Conservation (phyloP, 75 land plant genomes). For the Chamaecyparis obtusa region DNA sequence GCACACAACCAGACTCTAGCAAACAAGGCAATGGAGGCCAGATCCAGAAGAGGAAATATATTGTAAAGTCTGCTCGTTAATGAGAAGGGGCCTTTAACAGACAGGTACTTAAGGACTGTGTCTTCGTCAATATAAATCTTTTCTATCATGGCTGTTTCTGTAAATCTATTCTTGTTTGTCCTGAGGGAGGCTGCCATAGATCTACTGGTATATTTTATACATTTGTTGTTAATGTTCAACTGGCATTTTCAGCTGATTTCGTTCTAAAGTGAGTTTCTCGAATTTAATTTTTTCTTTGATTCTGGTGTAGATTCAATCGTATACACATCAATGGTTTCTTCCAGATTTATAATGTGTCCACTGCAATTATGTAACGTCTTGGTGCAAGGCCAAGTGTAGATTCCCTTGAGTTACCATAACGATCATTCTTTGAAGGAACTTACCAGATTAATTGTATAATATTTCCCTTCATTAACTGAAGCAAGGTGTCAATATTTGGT, state of each 20-base stretch:
- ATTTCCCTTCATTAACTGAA: background rate
- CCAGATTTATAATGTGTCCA: background rate
- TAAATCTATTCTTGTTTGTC: too few species aligned
- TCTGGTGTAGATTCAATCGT: background rate
- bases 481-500: background rate
- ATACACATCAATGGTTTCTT: background rate
- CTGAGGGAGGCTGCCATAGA: too few species aligned
- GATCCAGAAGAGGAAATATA: background rate
- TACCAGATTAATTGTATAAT: background rate
- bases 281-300: background rate
- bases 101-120: background rate
- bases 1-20: background rate
- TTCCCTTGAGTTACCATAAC: background rate
- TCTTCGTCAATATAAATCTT: background rate
- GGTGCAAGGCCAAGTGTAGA: background rate
- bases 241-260: background rate
- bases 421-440: background rate
- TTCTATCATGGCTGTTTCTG: too few species aligned
- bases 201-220: background rate
- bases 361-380: background rate
- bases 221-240: background rate
- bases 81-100: background rate
- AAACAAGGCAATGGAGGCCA: background rate
- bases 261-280: background rate
- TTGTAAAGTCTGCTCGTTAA: background rate